Percentiles rank a stretch among this genome's conserved stretches.
Evolutionary conservation across 2,329 filamentous ascomycete genomes (phyloP).

Genomic region (Aaosphaeria arxii): DNA sequence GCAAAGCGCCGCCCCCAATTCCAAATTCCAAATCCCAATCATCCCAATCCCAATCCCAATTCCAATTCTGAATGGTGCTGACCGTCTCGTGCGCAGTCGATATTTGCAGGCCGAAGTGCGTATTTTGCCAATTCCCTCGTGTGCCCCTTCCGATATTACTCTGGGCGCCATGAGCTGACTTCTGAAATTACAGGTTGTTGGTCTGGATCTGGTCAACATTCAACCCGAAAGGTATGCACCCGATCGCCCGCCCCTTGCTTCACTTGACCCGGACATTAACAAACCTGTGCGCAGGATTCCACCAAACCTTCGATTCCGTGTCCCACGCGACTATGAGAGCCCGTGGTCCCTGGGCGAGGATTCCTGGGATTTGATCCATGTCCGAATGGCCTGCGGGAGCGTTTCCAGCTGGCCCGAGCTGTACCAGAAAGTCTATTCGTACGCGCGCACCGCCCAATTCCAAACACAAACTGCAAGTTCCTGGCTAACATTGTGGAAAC

Average conservation of each 20-base stretch:
- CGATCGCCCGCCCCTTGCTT: slow-evolving; percentile 31
- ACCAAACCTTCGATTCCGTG: slow-evolving; percentile 62
- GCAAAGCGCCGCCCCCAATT: slow-evolving; percentile 3
- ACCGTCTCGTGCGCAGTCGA: slow-evolving; percentile 39
- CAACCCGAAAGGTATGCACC: slow-evolving; percentile 54
- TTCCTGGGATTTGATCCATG: slow-evolving; percentile 79
- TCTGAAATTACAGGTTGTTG: slow-evolving; percentile 46
- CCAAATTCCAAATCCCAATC: not conserved
- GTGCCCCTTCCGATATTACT: no score
- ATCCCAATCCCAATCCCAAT: not conserved
- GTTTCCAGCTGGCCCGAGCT: slow-evolving; percentile 72
- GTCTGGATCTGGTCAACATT: slow-evolving; percentile 61
- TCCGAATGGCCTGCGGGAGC: slow-evolving; percentile 75
- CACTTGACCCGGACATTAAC: slow-evolving; percentile 23
- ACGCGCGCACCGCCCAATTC: slow-evolving; percentile 25
- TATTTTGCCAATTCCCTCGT: slow-evolving; percentile 1
- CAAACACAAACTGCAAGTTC: not conserved
- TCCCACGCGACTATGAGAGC: slow-evolving; percentile 73
- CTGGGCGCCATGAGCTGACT: slow-evolving; percentile 22
- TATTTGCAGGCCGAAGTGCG: slow-evolving; percentile 55
- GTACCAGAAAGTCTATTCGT: slow-evolving; percentile 69
- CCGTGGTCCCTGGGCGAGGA: slow-evolving; percentile 66
- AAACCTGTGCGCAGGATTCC: slow-evolving; percentile 59
- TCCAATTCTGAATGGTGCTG: slow-evolving; percentile 17
- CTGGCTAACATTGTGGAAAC: slow-evolving; percentile 16